Percentiles rank a stretch among this genome's conserved stretches.
phyloP scores from a whole-genome alignment of 1,284 basidiomycete species.

The Cutaneotrichosporon curvatum region DNA sequence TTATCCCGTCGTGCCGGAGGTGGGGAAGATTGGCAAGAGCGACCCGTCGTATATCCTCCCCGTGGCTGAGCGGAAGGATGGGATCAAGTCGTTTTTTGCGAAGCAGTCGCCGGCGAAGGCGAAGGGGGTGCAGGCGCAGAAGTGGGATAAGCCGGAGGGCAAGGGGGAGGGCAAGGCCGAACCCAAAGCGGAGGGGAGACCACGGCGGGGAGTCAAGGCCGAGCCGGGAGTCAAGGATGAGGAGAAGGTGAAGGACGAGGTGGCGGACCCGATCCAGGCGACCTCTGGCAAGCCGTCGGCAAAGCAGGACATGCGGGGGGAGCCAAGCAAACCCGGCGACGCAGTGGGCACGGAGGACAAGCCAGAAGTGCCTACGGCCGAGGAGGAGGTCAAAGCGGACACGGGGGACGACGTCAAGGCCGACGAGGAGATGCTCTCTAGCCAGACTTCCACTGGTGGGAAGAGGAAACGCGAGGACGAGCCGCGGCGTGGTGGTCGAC shows the following conservation, averaged over 20 bases:
- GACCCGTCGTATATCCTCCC: conserved; percentile 76
- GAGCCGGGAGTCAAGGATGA: conserved; percentile 1
- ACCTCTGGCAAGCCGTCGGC: too few relatives aligned
- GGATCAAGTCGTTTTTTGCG: conserved; percentile 79
- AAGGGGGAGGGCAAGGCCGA: background rate
- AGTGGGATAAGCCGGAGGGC: conserved; percentile 1
- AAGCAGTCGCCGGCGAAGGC: conserved; percentile 51
- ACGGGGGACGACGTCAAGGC: background rate
- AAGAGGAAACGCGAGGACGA: conserved; percentile 6
- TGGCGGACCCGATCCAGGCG: too few relatives aligned
- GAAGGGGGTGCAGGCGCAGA: background rate
- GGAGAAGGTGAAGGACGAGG: background rate
- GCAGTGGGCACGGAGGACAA: too few relatives aligned
- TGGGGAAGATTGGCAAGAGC: conserved; percentile 84
- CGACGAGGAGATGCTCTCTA: background rate
- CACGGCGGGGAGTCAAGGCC: background rate
- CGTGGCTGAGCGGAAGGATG: conserved; percentile 69
- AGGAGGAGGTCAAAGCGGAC: background rate
- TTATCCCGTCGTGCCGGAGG: conserved; percentile 81
- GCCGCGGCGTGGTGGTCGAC: conserved; percentile 22
- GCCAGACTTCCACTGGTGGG: background rate
- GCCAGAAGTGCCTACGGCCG: background rate
- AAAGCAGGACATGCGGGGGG: too few relatives aligned
- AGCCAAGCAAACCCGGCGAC: too few relatives aligned
- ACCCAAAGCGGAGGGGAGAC: background rate